Percentiles rank a stretch among this genome's conserved stretches.
Conservation (phyloP, 176 grass and related monocot genomes). For the Oryza meridionalis region DNA sequence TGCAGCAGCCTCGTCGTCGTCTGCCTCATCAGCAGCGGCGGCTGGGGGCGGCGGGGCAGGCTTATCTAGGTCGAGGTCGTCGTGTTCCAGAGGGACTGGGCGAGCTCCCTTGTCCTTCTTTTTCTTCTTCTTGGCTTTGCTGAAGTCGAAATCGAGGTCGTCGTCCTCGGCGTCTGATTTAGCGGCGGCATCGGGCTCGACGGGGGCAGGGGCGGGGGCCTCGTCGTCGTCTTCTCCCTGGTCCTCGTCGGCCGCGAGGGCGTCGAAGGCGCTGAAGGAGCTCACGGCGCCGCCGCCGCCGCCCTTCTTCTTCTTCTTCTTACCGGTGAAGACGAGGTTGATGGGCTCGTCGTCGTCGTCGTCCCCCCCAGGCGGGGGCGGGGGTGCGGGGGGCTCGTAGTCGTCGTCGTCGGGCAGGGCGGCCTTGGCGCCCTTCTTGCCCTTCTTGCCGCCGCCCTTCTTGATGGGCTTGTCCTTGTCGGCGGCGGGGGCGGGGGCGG, state of each 20-base stretch:
- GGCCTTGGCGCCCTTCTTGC: slow-evolving; percentile 71
- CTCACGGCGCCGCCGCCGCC: slow-evolving; percentile 27
- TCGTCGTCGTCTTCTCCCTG: slow-evolving; percentile 47
- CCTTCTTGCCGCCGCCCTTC: slow-evolving; percentile 60
- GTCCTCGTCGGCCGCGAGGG: slow-evolving; percentile 60
- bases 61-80: slow-evolving; percentile 29
- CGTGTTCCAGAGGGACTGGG: slow-evolving; percentile 10
- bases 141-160: slow-evolving; percentile 64
- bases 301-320: slow-evolving; percentile 92
- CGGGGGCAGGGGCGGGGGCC: no score
- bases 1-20: slow-evolving; percentile 22
- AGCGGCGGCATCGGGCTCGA: slow-evolving; percentile 32
- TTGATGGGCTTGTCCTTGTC: slow-evolving; percentile 52
- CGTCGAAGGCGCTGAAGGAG: slow-evolving; percentile 59
- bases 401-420: slow-evolving; percentile 45
- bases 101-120: slow-evolving; percentile 59
- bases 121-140: slow-evolving; percentile 76
- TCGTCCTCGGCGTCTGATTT: slow-evolving; percentile 44
- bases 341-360: slow-evolving; percentile 62
- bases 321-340: slow-evolving; percentile 77
- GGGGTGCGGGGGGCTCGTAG: slow-evolving; percentile 43
- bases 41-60: neutral
- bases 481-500: slow-evolving; percentile 33
- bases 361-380: slow-evolving; percentile 16
- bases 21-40: slow-evolving; percentile 31